A percentile compares a stretch with the other conserved stretches of the same genome.
phyloP scores from a whole-genome alignment of 1,139 yeast genomes.

The Lizanozyma gosingica region DNA sequence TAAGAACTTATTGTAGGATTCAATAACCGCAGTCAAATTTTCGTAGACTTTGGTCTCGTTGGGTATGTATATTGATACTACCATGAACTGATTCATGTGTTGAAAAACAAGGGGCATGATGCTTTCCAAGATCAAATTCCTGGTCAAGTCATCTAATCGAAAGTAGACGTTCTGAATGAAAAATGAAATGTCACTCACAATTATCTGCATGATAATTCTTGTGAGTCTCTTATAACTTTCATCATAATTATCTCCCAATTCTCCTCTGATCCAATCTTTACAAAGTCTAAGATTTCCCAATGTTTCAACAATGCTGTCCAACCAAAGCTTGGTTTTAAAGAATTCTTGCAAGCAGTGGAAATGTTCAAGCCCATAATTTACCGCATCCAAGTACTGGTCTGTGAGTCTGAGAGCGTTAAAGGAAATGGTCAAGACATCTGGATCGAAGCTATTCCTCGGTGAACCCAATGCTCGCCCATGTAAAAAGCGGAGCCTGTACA shows the following conservation, averaged over 20 bases:
- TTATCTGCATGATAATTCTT: conserved; percentile 16
- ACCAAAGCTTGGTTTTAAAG: conserved; percentile 23
- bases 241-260: conserved; percentile 6
- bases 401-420: conserved; percentile 28
- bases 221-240: conserved; percentile 16
- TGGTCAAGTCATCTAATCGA: conserved; percentile 15
- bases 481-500: conserved; percentile 21
- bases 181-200: conserved; percentile 25
- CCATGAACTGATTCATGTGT: conserved; percentile 28
- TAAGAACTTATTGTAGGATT: conserved; percentile 1
- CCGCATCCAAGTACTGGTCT: conserved; percentile 23
- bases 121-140: conserved; percentile 22
- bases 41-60: conserved; percentile 25
- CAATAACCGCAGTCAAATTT: conserved; percentile 12
- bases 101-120: conserved; percentile 30
- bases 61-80: conserved; percentile 25
- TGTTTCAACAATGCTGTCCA: conserved; percentile 33
- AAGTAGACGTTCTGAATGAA: conserved; percentile 11
- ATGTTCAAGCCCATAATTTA: conserved; percentile 22
- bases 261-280: conserved; percentile 1
- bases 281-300: conserved; percentile 23
- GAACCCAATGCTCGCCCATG: conserved; percentile 26
- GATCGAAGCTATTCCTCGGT: background rate
- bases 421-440: conserved; percentile 4
- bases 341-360: conserved; percentile 14